Evolutionary conservation across 2,329 filamentous ascomycete genomes (phyloP).

Genomic region (Corniculantispora saksenae): DNA sequence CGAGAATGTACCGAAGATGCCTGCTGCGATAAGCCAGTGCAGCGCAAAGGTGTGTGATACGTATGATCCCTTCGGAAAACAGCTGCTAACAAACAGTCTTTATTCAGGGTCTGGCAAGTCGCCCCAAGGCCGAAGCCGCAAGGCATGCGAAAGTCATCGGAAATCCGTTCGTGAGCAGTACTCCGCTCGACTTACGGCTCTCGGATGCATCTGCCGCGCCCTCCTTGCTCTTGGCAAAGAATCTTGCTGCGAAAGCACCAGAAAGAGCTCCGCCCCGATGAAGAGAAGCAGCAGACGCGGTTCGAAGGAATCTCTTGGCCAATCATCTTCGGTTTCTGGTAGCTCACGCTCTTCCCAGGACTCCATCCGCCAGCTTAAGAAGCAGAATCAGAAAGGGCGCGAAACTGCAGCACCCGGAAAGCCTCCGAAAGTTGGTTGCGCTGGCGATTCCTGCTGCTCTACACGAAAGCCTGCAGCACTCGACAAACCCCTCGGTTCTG

Average conservation of each 20-base stretch:
- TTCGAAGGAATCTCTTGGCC: neutral
- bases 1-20: conserved; percentile 36
- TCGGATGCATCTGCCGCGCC: conserved; percentile 56
- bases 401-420: too few relatives aligned
- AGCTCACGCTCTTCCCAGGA: too few relatives aligned
- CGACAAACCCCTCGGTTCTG: too few relatives aligned
- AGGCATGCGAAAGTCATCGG: conserved; percentile 41
- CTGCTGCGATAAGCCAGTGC: too few relatives aligned
- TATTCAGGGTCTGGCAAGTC: conserved; percentile 20
- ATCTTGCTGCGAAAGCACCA: conserved; percentile 44
- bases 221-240: conserved; percentile 53
- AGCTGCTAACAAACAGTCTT: neutral
- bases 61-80: neutral
- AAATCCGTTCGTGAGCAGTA: conserved; percentile 41
- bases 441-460: too few relatives aligned
- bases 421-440: too few relatives aligned
- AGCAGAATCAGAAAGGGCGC: too few relatives aligned
- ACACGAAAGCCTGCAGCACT: too few relatives aligned
- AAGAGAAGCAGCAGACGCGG: conserved; percentile 21
- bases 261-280: conserved; percentile 26
- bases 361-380: too few relatives aligned
- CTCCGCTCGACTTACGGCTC: conserved; percentile 43
- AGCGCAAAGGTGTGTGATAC: neutral
- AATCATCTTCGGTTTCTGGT: too few relatives aligned
- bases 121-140: conserved; percentile 23